phyloP scores from a whole-genome alignment of 805 yeast species.

The Metschnikowia cerradonensis region DNA sequence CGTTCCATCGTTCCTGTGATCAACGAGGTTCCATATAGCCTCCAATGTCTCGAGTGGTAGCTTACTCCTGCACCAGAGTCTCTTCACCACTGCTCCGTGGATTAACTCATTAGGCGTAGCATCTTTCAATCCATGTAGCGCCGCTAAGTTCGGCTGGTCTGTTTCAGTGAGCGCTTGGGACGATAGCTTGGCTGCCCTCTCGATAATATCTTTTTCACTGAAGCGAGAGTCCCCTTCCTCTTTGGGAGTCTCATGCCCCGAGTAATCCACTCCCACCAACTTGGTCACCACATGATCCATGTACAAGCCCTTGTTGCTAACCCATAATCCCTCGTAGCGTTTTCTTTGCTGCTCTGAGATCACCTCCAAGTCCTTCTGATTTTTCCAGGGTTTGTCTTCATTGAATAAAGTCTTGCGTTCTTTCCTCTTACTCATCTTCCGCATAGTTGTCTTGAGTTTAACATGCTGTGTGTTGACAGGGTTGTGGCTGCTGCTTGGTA shows the following conservation, averaged over 20 bases:
- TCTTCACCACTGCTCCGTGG: conserved; percentile 64
- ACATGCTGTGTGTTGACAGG: conserved; percentile 19
- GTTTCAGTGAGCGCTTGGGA: conserved; percentile 21
- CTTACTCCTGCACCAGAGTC: conserved; percentile 77
- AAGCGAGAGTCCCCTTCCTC: conserved; percentile 11
- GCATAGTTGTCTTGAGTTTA: conserved; percentile 49
- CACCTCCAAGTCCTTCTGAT: conserved; percentile 57
- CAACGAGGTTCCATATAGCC: conserved; percentile 72
- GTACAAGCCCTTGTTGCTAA: conserved; percentile 72
- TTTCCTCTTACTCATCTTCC: conserved; percentile 40
- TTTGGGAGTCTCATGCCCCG: conserved; percentile 6
- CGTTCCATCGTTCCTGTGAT: conserved; percentile 62
- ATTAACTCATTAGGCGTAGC: conserved; percentile 34
- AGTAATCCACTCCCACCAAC: conserved; percentile 32
- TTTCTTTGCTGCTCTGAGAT: conserved; percentile 68
- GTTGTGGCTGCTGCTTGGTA: conserved; percentile 1
- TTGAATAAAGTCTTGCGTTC: conserved; percentile 52
- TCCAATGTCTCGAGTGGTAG: conserved; percentile 55
- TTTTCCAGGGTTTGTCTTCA: conserved; percentile 93
- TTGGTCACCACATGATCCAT: conserved; percentile 36
- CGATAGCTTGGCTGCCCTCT: conserved; percentile 23
- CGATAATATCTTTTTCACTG: conserved; percentile 16
- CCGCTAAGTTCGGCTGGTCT: conserved; percentile 22
- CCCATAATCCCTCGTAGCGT: conserved; percentile 93
- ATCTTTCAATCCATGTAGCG: conserved; percentile 28